Evolutionary conservation across 345 rosid genomes (phyloP).

Genomic region (Lepidium africanum): DNA sequence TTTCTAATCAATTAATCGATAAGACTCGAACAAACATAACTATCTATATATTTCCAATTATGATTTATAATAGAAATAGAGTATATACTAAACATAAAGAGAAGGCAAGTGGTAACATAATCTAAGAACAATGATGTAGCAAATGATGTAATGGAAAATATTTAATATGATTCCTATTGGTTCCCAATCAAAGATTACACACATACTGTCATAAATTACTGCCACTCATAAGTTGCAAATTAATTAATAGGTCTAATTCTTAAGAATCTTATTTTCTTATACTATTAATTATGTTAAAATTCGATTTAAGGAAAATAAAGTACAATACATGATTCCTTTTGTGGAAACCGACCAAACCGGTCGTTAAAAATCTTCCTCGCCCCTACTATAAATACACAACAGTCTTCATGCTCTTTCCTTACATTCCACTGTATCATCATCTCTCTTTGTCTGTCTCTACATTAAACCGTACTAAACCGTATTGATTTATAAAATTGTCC

Average conservation of each 20-base stretch:
- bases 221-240: not conserved
- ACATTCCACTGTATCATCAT: not conserved
- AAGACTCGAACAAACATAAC: too few species aligned
- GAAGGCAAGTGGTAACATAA: not conserved
- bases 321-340: not conserved
- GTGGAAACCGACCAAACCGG: conserved; percentile 29
- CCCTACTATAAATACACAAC: conserved; percentile 15
- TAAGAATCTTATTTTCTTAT: not conserved
- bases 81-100: too few species aligned
- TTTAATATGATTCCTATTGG: conserved; percentile 1
- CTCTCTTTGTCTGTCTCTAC: not conserved
- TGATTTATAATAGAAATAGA: too few species aligned
- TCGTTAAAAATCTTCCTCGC: not conserved
- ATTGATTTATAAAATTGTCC: not conserved
- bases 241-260: not conserved
- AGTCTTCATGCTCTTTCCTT: conserved; percentile 2
- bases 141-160: conserved; percentile 17
- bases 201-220: not conserved
- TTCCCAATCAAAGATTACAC: not conserved
- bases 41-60: too few species aligned
- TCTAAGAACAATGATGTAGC: conserved; percentile 7
- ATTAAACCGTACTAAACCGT: not conserved
- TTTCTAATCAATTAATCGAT: too few species aligned
- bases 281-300: not conserved
- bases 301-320: not conserved